Conservation (phyloP, 2,329 filamentous ascomycete species). For the Sporothrix phasma region DNA sequence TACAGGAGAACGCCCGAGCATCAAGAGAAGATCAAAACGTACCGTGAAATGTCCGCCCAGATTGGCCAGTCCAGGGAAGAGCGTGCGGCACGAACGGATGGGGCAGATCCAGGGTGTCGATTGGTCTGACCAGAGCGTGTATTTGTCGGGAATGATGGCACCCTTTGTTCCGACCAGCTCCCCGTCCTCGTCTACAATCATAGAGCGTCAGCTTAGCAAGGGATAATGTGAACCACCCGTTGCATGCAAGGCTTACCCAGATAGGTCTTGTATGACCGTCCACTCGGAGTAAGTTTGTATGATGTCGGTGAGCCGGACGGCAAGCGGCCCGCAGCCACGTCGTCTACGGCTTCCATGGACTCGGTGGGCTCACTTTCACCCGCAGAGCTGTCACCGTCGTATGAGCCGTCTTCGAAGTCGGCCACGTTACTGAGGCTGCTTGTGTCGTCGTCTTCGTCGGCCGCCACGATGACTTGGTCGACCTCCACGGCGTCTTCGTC, state of each 20-base stretch:
- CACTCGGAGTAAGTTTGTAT: not conserved
- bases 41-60: conserved; percentile 14
- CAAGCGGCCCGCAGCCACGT: not conserved
- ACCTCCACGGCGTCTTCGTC: not conserved
- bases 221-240: no score
- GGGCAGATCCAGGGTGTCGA: conserved; percentile 15
- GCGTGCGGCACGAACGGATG: conserved; percentile 12
- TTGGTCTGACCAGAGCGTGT: not conserved
- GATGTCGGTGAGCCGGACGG: not conserved
- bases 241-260: not conserved
- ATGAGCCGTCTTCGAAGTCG: not conserved
- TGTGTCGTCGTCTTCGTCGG: not conserved
- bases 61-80: not conserved
- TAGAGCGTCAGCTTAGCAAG: not conserved
- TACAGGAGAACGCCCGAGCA: no score
- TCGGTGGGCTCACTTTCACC: not conserved
- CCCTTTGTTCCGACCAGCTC: not conserved
- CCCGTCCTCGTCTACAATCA: conserved; percentile 1
- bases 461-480: not conserved
- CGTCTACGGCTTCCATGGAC: not conserved
- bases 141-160: conserved; percentile 11
- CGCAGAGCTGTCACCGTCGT: not conserved
- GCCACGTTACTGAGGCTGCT: not conserved
- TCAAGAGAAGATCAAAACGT: no score
- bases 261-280: conserved; percentile 6